Base-by-base conservation (phyloP, 1,139 yeast species). In the Geotrichum candidum region DNA sequence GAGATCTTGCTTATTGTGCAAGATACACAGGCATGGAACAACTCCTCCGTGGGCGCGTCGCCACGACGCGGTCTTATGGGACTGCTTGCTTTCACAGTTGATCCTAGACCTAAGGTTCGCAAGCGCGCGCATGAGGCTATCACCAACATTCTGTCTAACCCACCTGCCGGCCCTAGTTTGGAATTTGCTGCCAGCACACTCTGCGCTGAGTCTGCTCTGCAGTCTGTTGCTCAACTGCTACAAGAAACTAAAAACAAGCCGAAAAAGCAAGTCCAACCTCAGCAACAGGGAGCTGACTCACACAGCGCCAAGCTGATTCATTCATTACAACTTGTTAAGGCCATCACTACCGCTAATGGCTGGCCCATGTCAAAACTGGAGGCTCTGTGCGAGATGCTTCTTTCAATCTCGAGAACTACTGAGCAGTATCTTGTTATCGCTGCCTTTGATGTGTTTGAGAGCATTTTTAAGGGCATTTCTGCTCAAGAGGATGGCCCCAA, bases 81-180 rank as follows among this genome's bases (percentile, higher is more conserved):
- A 50, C 76, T 95, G 64, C 77, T 94, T 65, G 92, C 90, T 70
- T 80, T 91, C 66, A 83, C 94, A 0, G 77, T 89, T 60, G 99
- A 95, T 73, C 87, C 90, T 54, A 83, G 99, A 73, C 99, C 99
- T 45, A 95, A 95, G 71, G 96, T 95, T 13, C 85, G 99, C 74
- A 90, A 89, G 82, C 85, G 97, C 78, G 96, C 98, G 1, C 89
- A 87, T 68, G 99, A 94, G 63, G 89, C 97, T 1, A 80, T 94
- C 25, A 76, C 81, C 56, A 80, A 78, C 5, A 78, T 94, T 41
- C 77, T 94, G 66, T 66, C 76, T 4, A 81, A 81, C 66, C 92
- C 95, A 18, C 96, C 97, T 13, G 83, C 90, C 0, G 87, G 92
- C n/a, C 95, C 96, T 10, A 79, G 85, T 18, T 81, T 86, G 7